phyloP scores from a whole-genome alignment of 148 eudicot species.

The Rhododendron ovatum region DNA sequence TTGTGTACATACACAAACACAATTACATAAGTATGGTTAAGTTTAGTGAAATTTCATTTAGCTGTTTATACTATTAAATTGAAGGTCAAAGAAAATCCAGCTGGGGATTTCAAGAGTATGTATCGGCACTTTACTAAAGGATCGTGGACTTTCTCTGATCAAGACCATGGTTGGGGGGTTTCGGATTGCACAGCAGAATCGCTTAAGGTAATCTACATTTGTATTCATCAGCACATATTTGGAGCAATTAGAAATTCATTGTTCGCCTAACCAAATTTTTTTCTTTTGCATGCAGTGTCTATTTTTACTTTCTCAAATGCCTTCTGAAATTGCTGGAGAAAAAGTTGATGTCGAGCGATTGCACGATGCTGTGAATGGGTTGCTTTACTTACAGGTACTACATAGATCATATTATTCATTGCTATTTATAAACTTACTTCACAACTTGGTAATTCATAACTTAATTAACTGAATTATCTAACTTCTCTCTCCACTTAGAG shows the following conservation, averaged over 20 bases:
- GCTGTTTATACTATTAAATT: neutral
- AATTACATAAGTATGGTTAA: neutral
- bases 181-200: conserved; percentile 43
- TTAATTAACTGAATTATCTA: neutral
- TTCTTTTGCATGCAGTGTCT: conserved; percentile 25
- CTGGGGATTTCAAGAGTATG: conserved; percentile 30
- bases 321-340: conserved; percentile 33
- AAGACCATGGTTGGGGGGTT: conserved; percentile 44
- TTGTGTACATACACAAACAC: neutral
- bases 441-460: neutral
- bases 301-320: conserved; percentile 37
- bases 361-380: conserved; percentile 37
- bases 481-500: conserved; percentile 10
- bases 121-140: conserved; percentile 46
- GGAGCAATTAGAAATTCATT: neutral
- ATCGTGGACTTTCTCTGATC: conserved; percentile 48
- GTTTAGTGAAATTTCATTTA: no score
- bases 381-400: conserved; percentile 32
- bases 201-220: conserved; percentile 22
- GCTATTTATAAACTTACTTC: neutral
- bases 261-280: neutral
- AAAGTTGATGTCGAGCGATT: conserved; percentile 24
- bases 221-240: neutral
- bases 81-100: conserved; percentile 37
- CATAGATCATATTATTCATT: neutral